A percentile compares a stretch with the other conserved stretches of the same genome.
Evolutionary conservation across 139 green algal genomes (phyloP).

Genomic region (Picochlorum costavermella): DNA sequence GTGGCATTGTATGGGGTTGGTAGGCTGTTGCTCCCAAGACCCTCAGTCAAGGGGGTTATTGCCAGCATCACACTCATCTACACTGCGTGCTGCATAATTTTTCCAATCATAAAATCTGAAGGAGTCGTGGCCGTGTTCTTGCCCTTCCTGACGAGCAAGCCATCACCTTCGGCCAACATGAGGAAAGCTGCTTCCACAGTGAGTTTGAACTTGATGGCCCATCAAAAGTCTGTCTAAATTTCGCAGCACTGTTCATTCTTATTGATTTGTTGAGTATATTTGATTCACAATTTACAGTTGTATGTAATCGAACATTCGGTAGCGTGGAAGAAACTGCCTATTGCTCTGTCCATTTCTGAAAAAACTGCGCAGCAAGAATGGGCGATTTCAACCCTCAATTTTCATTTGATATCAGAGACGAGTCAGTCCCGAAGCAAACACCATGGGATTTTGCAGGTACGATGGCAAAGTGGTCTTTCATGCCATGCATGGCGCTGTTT

Average conservation of each 20-base stretch:
- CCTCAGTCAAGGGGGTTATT: constrained; percentile 55
- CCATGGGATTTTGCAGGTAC: constrained; percentile 71
- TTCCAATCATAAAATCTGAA: constrained; percentile 75
- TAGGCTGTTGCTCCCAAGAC: constrained; percentile 72
- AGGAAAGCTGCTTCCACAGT: constrained; percentile 9
- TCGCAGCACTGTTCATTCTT: neutral
- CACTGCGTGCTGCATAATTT: constrained; percentile 72
- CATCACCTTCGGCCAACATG: constrained; percentile 9
- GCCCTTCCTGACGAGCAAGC: constrained; percentile 51
- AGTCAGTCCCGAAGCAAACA: constrained; percentile 33
- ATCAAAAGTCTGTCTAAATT: neutral
- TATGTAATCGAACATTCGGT: no score
- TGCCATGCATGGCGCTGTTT: neutral
- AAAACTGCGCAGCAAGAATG: neutral
- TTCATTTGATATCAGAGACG: constrained; percentile 44
- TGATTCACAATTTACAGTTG: no score
- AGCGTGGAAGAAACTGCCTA: no score
- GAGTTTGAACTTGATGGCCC: neutral
- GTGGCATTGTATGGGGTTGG: constrained; percentile 85
- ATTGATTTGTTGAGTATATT: no score
- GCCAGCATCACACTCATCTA: constrained; percentile 49
- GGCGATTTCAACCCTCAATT: constrained; percentile 60
- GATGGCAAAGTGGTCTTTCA: neutral
- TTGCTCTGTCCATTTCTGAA: no score
- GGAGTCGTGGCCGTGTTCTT: constrained; percentile 66